Evolutionary conservation across 169 alveolate genomes (phyloP).

Genomic region (Plasmodium vivax): DNA sequence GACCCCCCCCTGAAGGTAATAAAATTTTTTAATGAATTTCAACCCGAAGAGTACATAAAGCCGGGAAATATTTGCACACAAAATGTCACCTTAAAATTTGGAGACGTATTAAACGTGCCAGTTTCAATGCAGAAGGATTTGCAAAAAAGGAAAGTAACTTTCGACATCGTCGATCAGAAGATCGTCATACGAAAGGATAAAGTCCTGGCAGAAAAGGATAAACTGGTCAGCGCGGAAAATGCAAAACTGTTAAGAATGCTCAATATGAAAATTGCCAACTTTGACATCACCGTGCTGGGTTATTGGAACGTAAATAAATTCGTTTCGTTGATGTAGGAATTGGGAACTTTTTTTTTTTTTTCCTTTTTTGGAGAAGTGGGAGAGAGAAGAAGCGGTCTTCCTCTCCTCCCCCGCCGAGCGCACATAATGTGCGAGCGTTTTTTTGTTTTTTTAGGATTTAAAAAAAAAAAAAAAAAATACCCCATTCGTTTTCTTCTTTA

Average conservation of each 20-base stretch:
- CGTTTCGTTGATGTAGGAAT: slow-evolving; percentile 33
- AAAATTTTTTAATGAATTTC: slow-evolving; percentile 72
- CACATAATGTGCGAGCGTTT: background rate
- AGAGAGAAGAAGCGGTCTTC: background rate
- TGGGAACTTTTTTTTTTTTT: background rate
- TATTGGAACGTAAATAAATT: slow-evolving; percentile 52
- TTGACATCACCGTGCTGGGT: slow-evolving; percentile 70
- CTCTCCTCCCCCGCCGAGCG: background rate
- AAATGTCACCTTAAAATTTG: slow-evolving; percentile 43
- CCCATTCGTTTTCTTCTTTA: background rate
- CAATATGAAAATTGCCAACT: slow-evolving; percentile 69
- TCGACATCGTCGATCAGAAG: slow-evolving; percentile 73
- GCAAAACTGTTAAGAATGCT: slow-evolving; percentile 71
- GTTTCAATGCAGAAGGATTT: slow-evolving; percentile 76
- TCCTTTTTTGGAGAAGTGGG: background rate
- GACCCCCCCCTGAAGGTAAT: slow-evolving; percentile 62
- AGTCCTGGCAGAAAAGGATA: slow-evolving; percentile 70
- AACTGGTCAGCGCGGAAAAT: slow-evolving; percentile 47
- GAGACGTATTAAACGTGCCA: slow-evolving; percentile 66
- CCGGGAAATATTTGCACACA: slow-evolving; percentile 56
- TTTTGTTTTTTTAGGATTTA: background rate
- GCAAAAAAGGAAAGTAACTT: slow-evolving; percentile 68
- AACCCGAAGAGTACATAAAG: slow-evolving; percentile 72
- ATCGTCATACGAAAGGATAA: slow-evolving; percentile 63
- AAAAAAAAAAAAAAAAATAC: no score